Evolutionary conservation across 2,329 filamentous ascomycete genomes (phyloP), one percentile per base, ranked within the genome.

Genomic region (Pyricularia pennisetigena): DNA sequence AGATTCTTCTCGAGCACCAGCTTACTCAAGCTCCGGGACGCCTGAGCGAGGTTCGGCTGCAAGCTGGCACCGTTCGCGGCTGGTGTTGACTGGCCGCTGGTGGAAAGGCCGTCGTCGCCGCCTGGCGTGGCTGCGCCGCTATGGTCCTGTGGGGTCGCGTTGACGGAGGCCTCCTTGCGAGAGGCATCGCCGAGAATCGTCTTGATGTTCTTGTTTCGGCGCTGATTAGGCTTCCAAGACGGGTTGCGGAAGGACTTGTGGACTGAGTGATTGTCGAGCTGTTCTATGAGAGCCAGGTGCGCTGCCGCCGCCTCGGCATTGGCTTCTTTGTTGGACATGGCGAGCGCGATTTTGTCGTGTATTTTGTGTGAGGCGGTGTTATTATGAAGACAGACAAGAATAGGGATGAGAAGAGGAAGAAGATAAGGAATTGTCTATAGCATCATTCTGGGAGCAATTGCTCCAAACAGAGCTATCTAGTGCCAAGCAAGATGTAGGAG

Each of bases 181-280:
- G 91, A 88, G 14, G 91, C 92, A 75, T 99, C 95, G 69, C 93
- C 91, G 70, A 99, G 85, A 71, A 99, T 95, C 74, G 97, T 92
- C 80, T 98, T 98, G 79, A 98, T 90, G 79, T 97, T 98, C 83
- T 99, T 99, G 86, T 99, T 99, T 79, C 95, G 92, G 67, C 95
- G 93, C 79, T 94, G 90, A 72, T 94, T 93, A 20, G 95, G 93
- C 76, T 92, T 93, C 95, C 95, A 99, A 77, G 88, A 82, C 2
- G 90, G 83, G 76, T 93, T 97, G 78, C 94, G 94, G 83, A 97
- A 99, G 75, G 88, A 90, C 81, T 96, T 97, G 74, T 88, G 88
- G 76, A 92, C 87, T 69, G 88, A 87, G 78, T 95, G 90, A 75
- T 97, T 93, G 82, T 99, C 95, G 75, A 98, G 91, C 77, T 91